Evolutionary conservation across 1,284 basidiomycete genomes (phyloP).

Genomic region (Neotropicomus parvogracilis): DNA sequence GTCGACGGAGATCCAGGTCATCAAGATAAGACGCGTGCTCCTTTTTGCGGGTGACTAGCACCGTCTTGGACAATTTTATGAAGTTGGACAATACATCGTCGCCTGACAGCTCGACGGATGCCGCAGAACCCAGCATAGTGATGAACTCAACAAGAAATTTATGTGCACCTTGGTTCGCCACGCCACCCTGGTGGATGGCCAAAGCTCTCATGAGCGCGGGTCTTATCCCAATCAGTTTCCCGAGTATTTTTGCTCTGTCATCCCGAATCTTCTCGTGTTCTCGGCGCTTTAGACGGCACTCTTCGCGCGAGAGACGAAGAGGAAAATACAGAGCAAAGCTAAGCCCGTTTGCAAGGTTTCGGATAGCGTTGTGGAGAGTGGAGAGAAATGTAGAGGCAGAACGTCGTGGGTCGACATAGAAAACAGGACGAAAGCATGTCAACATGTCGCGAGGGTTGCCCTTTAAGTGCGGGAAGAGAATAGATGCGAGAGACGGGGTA

Average conservation of each 20-base stretch:
- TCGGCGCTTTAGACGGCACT: constrained; percentile 58
- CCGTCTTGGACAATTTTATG: constrained; percentile 23
- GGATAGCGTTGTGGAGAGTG: constrained; percentile 6
- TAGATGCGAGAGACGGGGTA: constrained; percentile 47
- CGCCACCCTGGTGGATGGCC: constrained; percentile 7
- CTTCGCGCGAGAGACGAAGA: constrained; percentile 50
- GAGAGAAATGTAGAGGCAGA: constrained; percentile 10
- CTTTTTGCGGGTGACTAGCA: constrained; percentile 27
- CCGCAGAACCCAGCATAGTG: constrained; percentile 14
- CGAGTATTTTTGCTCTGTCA: constrained; percentile 59
- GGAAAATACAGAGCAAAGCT: constrained; percentile 22
- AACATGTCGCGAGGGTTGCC: constrained; percentile 9
- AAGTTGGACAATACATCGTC: constrained; percentile 20
- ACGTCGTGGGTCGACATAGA: constrained; percentile 3
- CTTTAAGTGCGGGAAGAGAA: constrained; percentile 62
- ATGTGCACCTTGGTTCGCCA: not conserved
- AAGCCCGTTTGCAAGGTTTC: constrained; percentile 13
- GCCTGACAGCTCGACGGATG: constrained; percentile 13
- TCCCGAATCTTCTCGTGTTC: constrained; percentile 60
- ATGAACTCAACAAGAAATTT: constrained; percentile 25
- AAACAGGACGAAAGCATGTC: constrained; percentile 10
- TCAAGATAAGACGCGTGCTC: constrained; percentile 34
- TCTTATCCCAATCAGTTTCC: constrained; percentile 54
- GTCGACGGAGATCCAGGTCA: constrained; percentile 46
- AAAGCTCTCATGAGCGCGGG: constrained; percentile 37